Percentiles rank a stretch among this genome's conserved stretches.
Conservation (phyloP, 768 basidiomycete genomes). For the Guyanaporus albipodus region DNA sequence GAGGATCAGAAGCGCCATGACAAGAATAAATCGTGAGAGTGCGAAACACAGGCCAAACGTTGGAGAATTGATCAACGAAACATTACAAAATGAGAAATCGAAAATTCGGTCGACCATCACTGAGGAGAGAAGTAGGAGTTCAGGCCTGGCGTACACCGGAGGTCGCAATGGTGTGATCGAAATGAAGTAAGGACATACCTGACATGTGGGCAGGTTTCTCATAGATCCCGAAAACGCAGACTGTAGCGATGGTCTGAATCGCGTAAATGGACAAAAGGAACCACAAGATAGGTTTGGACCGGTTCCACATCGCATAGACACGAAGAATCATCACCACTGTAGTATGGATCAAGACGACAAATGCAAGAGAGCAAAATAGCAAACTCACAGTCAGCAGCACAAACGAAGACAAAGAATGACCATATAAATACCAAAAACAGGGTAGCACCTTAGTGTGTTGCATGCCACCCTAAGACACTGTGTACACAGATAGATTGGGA, state of each 20-base stretch:
- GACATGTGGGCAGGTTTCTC: conserved; percentile 2
- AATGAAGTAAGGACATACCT: conserved; percentile 2
- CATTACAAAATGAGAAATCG: neutral
- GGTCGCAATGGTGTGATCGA: neutral
- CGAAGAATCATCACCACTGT: conserved; percentile 15
- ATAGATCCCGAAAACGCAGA: conserved; percentile 3
- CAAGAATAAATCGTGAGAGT: neutral
- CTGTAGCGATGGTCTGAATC: neutral
- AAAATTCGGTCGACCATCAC: neutral
- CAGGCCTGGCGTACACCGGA: too few species aligned
- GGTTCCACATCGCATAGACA: conserved; percentile 12
- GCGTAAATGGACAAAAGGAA: conserved; percentile 4
- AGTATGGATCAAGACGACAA: neutral
- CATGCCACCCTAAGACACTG: too few species aligned
- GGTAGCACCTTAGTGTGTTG: conserved; percentile 2
- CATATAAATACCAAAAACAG: neutral
- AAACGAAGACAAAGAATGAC: conserved; percentile 5
- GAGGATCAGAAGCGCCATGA: neutral
- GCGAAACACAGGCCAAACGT: neutral
- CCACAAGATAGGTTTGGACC: conserved; percentile 5
- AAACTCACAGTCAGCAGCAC: conserved; percentile 12
- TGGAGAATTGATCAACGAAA: neutral
- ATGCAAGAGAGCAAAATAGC: too few species aligned
- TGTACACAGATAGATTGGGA: too few species aligned
- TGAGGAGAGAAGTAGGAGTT: neutral